A percentile compares a stretch with the other conserved stretches of the same genome.
phyloP scores from a whole-genome alignment of 2,329 filamentous ascomycete genomes.

The Geosmithia morbida region DNA sequence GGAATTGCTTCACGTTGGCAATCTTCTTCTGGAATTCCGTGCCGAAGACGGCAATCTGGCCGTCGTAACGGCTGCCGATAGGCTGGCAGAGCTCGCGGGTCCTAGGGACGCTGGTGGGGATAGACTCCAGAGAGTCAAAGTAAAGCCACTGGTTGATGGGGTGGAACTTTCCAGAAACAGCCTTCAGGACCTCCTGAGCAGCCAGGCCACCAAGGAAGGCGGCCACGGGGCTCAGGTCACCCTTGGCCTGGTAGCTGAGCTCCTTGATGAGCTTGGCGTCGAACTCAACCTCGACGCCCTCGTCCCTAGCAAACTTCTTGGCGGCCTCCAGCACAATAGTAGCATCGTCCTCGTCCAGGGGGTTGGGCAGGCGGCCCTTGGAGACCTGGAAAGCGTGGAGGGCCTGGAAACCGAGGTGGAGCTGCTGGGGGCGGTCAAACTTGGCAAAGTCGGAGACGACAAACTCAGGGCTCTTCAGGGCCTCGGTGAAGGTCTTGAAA shows the following conservation, averaged over 20 bases:
- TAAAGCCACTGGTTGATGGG: constrained; percentile 95
- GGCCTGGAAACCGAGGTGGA: constrained; percentile 87
- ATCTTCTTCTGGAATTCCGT: constrained; percentile 90
- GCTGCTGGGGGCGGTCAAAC: constrained; percentile 83
- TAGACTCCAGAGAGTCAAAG: constrained; percentile 93
- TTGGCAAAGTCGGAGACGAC: constrained; percentile 94
- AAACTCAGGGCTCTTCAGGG: constrained; percentile 78
- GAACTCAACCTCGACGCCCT: constrained; percentile 54
- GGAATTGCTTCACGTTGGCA: constrained; percentile 77
- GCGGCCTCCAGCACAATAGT: constrained; percentile 61
- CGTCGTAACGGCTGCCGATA: constrained; percentile 76
- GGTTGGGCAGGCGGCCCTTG: constrained; percentile 62
- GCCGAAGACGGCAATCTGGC: constrained; percentile 93
- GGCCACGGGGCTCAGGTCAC: constrained; percentile 83
- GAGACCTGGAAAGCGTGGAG: constrained; percentile 71
- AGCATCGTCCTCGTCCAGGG: constrained; percentile 77
- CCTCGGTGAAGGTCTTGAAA: constrained; percentile 67
- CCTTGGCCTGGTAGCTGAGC: constrained; percentile 84
- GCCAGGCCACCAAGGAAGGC: constrained; percentile 90
- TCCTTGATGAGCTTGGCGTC: constrained; percentile 89
- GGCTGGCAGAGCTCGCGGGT: constrained; percentile 84
- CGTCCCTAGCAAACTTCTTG: constrained; percentile 57
- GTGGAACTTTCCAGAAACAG: constrained; percentile 93
- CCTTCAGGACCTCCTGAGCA: constrained; percentile 91
- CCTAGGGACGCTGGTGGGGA: constrained; percentile 60